Conservation (phyloP, 495 filamentous ascomycete genomes). For the Astrothelium subdiscretum region DNA sequence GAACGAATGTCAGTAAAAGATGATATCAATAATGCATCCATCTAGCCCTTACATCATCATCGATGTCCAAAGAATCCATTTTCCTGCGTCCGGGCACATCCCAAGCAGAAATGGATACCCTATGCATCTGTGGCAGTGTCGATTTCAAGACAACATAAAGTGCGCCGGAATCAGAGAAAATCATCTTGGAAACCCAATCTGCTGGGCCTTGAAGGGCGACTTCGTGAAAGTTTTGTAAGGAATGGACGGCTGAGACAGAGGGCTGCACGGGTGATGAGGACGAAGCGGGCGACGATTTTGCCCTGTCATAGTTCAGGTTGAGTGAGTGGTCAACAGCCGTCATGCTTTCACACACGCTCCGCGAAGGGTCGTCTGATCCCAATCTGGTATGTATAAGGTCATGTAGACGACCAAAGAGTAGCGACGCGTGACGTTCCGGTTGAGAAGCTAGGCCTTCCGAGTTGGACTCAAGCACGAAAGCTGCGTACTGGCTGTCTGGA, state of each 20-base stretch:
- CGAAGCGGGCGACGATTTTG: no score
- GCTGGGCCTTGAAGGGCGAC: neutral
- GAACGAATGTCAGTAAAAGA: neutral
- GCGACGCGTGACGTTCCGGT: neutral
- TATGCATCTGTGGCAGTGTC: neutral
- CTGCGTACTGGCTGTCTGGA: neutral
- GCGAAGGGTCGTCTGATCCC: neutral
- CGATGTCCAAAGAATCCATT: neutral
- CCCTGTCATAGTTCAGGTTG: no score
- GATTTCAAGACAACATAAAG: neutral
- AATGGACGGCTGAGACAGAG: neutral
- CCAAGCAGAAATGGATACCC: neutral
- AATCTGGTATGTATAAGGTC: neutral
- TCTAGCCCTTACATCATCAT: neutral
- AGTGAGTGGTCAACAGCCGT: no score
- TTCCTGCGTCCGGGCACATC: neutral
- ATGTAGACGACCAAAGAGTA: neutral
- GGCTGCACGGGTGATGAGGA: neutral
- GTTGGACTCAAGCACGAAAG: neutral
- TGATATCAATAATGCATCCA: neutral
- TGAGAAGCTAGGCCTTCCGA: neutral
- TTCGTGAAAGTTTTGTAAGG: neutral
- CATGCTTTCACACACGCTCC: no score
- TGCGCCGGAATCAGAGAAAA: neutral
- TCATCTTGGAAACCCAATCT: neutral